These are phyloP conservation scores for Onygenales sp. DNA, from an alignment of 2,329 filamentous ascomycete genomes.

Conservation along the genomic window DNA sequence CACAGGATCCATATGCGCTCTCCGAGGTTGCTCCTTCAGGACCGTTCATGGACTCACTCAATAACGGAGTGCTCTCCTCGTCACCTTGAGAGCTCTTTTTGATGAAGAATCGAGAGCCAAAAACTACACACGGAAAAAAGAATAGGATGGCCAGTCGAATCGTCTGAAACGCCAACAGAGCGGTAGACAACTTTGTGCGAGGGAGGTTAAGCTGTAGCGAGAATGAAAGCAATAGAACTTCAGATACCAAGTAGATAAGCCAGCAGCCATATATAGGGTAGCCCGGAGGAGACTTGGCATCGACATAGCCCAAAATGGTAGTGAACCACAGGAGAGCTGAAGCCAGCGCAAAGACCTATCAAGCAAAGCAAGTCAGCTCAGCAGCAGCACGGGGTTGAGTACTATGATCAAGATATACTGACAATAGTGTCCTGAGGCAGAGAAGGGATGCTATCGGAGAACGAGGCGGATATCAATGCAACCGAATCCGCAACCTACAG, in stretches of 20 bases:
- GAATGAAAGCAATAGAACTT: constrained; percentile 40
- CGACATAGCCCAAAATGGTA: constrained; percentile 46
- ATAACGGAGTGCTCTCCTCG: constrained; percentile 15
- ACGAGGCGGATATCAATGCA: constrained; percentile 8
- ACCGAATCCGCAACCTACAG: constrained; percentile 12
- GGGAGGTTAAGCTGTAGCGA: constrained; percentile 19
- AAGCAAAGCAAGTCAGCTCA: not conserved
- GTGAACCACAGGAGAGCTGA: constrained; percentile 57
- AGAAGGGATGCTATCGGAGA: constrained; percentile 2
- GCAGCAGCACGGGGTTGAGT: not conserved
- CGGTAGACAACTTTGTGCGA: constrained; percentile 14
- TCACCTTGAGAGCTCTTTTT: constrained; percentile 6
- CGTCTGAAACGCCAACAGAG: constrained; percentile 7
- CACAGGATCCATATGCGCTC: constrained; percentile 20
- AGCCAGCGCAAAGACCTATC: constrained; percentile 48
- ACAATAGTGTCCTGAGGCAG: constrained; percentile 8
- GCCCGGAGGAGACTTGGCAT: constrained; percentile 45
- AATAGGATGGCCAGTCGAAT: constrained; percentile 12
- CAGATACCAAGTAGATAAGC: constrained; percentile 48
- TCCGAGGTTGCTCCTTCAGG: constrained; percentile 16
- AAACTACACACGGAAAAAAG: constrained; percentile 9
- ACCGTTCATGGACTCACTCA: constrained; percentile 6
- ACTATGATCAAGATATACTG: constrained; percentile 4
- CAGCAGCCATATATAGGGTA: constrained; percentile 57
- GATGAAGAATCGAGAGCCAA: constrained; percentile 6